phyloP scores from a whole-genome alignment of 805 yeast genomes.

The Scheffersomyces stipitis region DNA sequence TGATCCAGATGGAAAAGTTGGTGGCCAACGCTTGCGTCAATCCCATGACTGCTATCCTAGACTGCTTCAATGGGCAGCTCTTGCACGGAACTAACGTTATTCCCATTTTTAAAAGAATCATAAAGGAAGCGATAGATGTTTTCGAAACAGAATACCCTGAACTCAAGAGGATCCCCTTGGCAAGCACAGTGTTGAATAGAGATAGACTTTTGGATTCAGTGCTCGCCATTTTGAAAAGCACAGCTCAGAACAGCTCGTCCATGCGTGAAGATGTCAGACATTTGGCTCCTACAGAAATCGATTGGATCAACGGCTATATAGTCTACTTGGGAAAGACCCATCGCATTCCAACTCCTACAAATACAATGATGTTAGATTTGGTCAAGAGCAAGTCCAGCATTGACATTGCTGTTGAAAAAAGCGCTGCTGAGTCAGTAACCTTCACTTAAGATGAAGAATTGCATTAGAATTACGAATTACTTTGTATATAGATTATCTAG shows the following conservation, averaged over 20 bases:
- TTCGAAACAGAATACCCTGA: constrained; percentile 31
- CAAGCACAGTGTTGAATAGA: constrained; percentile 27
- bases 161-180: constrained; percentile 28
- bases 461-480: no score
- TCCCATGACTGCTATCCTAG: constrained; percentile 74
- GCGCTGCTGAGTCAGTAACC: constrained; percentile 5
- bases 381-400: constrained; percentile 40
- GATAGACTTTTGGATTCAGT: constrained; percentile 37
- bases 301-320: constrained; percentile 81
- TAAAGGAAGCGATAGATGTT: constrained; percentile 46
- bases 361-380: constrained; percentile 45
- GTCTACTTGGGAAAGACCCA: constrained; percentile 51
- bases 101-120: constrained; percentile 38
- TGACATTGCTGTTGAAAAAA: constrained; percentile 25
- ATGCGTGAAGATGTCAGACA: constrained; percentile 67
- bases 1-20: constrained; percentile 70
- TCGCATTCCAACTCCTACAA: constrained; percentile 45
- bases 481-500: no score
- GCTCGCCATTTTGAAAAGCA: constrained; percentile 25
- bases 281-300: constrained; percentile 69
- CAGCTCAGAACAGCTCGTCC: constrained; percentile 63
- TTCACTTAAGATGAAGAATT: no score
- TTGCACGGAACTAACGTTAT: constrained; percentile 35
- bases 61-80: constrained; percentile 77
- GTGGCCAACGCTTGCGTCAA: constrained; percentile 82